Base-by-base conservation (phyloP, 768 basidiomycete species). In the Podaxis rugospora region DNA sequence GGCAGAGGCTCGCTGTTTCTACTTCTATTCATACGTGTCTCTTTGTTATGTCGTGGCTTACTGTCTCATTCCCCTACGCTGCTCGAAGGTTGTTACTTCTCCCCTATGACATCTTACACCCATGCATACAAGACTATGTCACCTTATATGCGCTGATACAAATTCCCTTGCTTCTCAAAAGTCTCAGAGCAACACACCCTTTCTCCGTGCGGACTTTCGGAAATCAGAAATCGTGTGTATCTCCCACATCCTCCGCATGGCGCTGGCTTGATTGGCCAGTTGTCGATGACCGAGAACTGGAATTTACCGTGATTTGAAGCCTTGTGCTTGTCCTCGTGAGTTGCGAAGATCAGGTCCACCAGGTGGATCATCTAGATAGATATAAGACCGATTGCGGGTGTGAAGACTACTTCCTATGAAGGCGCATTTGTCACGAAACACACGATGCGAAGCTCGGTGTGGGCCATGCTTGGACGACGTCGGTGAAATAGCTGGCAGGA, bases 1-100 rank as follows among this genome's bases (percentile, higher is more conserved):
- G 66, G 68, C 60, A 44, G 25, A 25, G 32, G 18, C 44, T 39
- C 23, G 23, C 25, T 59, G 40, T 59, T 32, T 47, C 36, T 39
- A 18, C 13, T 36, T 37, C 21, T 61, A 54, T 49, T 55, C 52
- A 23, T 46, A 32, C 59, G 21, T 60, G 51, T 37, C 44, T 39
- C 42, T 39, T 27, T 54, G 52, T 44, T 55, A 47, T 55, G 53
- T 40, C 40, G 54, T 53, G 32, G 59, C 42, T 60, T 61, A 21
- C 21, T 50, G 35, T 46, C 35, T 21, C 9, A 11, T 60, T 53
- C 9, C 49, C n/a, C n/a, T 25, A n/a, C n/a, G 13, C 5, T 46
- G 27, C 28, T 52, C 16, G 39, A 42, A 25, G 37, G 39, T 50
- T 27, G 52, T 46, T 52, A 5, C 51, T 23, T 39, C 21, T 53